Conservation (phyloP, 345 rosid genomes). For the Kandelia obovata region DNA sequence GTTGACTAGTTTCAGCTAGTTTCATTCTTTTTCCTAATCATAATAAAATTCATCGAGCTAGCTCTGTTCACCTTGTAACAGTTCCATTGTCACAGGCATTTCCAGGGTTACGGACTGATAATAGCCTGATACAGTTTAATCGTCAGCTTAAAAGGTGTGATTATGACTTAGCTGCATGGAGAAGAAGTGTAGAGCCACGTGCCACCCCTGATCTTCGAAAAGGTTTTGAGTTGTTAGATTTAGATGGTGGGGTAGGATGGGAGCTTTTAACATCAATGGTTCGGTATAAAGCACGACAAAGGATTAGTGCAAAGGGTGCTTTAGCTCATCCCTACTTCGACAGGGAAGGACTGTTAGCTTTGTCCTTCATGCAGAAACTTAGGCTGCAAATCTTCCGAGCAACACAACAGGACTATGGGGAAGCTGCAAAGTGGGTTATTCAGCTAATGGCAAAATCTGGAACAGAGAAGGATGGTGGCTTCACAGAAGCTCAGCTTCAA, state of each 20-base stretch:
- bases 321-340: constrained; percentile 84
- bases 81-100: constrained; percentile 47
- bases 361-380: constrained; percentile 83
- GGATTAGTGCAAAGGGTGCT: constrained; percentile 85
- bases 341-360: constrained; percentile 65
- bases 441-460: constrained; percentile 91
- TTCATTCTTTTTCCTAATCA: constrained; percentile 1
- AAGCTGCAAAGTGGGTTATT: constrained; percentile 71
- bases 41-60: background rate
- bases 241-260: constrained; percentile 91
- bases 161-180: constrained; percentile 79
- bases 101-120: constrained; percentile 84
- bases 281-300: constrained; percentile 79
- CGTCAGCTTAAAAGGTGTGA: constrained; percentile 91
- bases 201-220: constrained; percentile 69
- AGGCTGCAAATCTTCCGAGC: constrained; percentile 73
- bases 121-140: constrained; percentile 81
- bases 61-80: constrained; percentile 5
- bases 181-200: constrained; percentile 72
- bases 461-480: constrained; percentile 84
- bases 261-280: constrained; percentile 93
- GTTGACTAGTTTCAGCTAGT: background rate
- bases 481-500: constrained; percentile 92
- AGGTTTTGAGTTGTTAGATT: constrained; percentile 75
- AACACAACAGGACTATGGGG: constrained; percentile 86